These are phyloP conservation scores for Aspergillus wentii DNA, from an alignment of 495 filamentous ascomycete species.

Conservation along the genomic window DNA sequence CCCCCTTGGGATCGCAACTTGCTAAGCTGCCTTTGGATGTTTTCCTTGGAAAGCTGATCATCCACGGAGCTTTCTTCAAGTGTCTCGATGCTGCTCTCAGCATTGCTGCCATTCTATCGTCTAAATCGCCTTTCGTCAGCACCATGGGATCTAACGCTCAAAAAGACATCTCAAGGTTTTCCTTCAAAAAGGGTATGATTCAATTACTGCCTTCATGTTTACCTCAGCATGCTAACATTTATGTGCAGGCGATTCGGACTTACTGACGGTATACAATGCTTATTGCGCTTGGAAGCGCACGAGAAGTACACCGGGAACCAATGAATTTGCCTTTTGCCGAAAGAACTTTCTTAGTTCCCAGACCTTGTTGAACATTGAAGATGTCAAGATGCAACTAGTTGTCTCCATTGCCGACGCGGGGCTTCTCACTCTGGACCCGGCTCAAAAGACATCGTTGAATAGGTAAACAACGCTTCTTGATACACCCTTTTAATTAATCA, in stretches of 20 bases:
- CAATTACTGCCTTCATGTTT: slow-evolving; percentile 3
- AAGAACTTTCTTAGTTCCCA: slow-evolving; percentile 86
- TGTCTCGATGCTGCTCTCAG: slow-evolving; percentile 88
- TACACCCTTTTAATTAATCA: slow-evolving; percentile 13
- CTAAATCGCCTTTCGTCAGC: slow-evolving; percentile 87
- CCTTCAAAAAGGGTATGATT: slow-evolving; percentile 62
- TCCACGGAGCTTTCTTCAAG: slow-evolving; percentile 77
- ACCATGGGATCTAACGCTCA: slow-evolving; percentile 77
- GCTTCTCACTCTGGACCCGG: slow-evolving; percentile 64
- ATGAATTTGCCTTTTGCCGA: slow-evolving; percentile 81
- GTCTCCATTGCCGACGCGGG: slow-evolving; percentile 77
- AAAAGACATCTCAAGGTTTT: slow-evolving; percentile 68
- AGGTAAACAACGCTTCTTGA: slow-evolving; percentile 25
- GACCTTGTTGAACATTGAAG: slow-evolving; percentile 84
- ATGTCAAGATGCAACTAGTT: slow-evolving; percentile 85
- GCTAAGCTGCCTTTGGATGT: slow-evolving; percentile 88
- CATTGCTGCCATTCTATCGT: slow-evolving; percentile 86
- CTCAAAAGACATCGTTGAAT: slow-evolving; percentile 63
- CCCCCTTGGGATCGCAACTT: slow-evolving; percentile 77
- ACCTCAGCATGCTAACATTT: slow-evolving; percentile 7
- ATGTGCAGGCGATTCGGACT: slow-evolving; percentile 71
- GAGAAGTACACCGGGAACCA: slow-evolving; percentile 57
- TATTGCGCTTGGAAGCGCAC: slow-evolving; percentile 83
- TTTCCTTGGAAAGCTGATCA: slow-evolving; percentile 86
- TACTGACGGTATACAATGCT: slow-evolving; percentile 88